Evolutionary conservation across 2,329 filamentous ascomycete species (phyloP), one percentile per base, ranked within the genome.

Genomic region (Colletotrichum tamarilloi): DNA sequence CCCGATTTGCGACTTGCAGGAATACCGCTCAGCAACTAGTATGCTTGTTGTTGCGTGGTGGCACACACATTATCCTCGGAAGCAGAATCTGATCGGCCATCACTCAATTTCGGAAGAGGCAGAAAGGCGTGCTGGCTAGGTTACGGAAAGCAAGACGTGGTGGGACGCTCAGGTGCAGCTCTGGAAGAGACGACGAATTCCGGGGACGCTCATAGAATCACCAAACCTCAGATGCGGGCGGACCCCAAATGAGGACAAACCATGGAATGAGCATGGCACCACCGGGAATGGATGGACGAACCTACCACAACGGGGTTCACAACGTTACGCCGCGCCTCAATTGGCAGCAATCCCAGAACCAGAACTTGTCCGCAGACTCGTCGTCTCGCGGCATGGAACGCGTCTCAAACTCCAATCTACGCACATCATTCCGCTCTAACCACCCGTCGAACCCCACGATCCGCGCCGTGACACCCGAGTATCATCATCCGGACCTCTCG

Each of bases 381-480:
- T 65, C 62, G 57, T 72, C 68, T 32, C 72, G 70, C 38, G 64
- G 77, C 71, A 79, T 82, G 77, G 82, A 84, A 75, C 81, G 81
- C 62, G 76, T 80, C 66, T 82, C 82, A 71, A 79, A 79, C 58
- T 77, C 79, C 64, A 83, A 80, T 74, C 75, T 84, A 57, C 78
- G 81, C 64, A 80, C 83, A 57, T 77, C 80, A 67, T 82, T 81
- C 74, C 78, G 81, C 67, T 74, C 79, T 68, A 80, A 77, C 59
- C 69, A 79, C 63, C 76, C 77, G 65, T 74, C 78, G 66, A 82
- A 84, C 76, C 78, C 81, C 75, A 89, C 88, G 58, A 89, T 92
- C 78, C 90, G 92, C 75, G 85, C 91, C 69, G 91, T 93, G 75
- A 93, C 92, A 74, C 92, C 92, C 76, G 92, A 94, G 56, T 83